phyloP scores from a whole-genome alignment of 225 moss, liverwort and hornwort species.

The Pseudisothecium myosuroides region DNA sequence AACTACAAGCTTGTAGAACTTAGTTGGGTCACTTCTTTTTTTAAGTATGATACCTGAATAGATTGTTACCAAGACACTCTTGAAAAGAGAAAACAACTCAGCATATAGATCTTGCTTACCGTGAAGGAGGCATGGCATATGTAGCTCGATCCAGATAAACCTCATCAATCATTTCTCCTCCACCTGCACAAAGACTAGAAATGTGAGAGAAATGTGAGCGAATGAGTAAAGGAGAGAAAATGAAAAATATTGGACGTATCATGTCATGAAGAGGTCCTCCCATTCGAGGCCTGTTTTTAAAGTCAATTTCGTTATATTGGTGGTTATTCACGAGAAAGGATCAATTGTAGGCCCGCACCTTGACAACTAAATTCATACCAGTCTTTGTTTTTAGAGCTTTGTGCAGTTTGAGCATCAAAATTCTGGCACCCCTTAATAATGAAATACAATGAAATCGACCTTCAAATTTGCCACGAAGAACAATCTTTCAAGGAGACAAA shows the following conservation, averaged over 20 bases:
- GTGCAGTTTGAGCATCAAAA: not conserved
- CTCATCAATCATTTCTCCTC: constrained; percentile 87
- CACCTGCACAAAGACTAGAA: constrained; percentile 25
- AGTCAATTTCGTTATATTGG: not conserved
- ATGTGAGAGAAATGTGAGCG: not conserved
- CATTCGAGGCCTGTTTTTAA: not conserved
- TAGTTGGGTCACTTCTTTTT: not conserved
- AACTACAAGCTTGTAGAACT: not conserved
- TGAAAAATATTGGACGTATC: not conserved
- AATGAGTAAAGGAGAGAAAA: not conserved
- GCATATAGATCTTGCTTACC: constrained; percentile 13
- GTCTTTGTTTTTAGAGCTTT: not conserved
- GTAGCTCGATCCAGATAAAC: constrained; percentile 68
- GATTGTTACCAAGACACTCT: not conserved
- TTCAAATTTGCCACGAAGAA: not conserved
- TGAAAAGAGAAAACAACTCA: not conserved
- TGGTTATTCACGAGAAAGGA: not conserved
- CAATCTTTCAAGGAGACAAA: not conserved
- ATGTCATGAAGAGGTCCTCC: not conserved
- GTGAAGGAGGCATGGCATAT: constrained; percentile 67
- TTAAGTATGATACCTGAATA: too few relatives aligned
- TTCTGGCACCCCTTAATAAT: not conserved
- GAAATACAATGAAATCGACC: too few relatives aligned
- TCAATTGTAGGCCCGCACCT: not conserved
- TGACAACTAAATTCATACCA: not conserved